A percentile compares a stretch with the other conserved stretches of the same genome.
These are phyloP conservation scores for Pugionium dolabratum DNA, from an alignment of 345 rosid genomes.

Conservation along the genomic window DNA sequence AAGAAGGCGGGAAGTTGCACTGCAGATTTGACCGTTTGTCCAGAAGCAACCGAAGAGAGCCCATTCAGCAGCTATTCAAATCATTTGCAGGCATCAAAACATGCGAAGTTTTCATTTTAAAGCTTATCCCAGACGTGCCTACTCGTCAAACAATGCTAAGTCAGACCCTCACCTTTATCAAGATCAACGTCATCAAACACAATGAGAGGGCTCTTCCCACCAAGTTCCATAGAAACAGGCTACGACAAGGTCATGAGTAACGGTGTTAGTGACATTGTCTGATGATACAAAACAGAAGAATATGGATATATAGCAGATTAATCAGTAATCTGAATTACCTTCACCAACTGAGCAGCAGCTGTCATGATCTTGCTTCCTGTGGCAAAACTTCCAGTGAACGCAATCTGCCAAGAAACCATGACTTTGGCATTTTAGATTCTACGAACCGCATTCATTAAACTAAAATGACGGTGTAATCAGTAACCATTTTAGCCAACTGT, in stretches of 20 bases:
- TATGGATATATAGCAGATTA: not conserved
- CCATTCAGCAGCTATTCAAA: constrained; percentile 82
- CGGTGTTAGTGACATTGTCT: constrained; percentile 17
- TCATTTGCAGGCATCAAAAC: constrained; percentile 28
- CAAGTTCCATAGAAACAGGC: constrained; percentile 93
- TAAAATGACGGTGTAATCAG: not conserved
- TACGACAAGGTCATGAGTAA: constrained; percentile 38
- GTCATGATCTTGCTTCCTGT: constrained; percentile 87
- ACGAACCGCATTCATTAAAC: constrained; percentile 1
- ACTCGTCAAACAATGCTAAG: not conserved
- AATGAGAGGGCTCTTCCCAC: constrained; percentile 92
- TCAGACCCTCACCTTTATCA: constrained; percentile 62
- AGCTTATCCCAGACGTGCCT: constrained; percentile 3
- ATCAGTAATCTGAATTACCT: constrained; percentile 50
- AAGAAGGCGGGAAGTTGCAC: constrained; percentile 95
- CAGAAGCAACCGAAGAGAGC: constrained; percentile 90
- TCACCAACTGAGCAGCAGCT: constrained; percentile 82
- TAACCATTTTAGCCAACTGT: not conserved
- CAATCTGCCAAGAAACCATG: constrained; percentile 53
- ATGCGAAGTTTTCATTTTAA: constrained; percentile 2
- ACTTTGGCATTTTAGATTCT: constrained; percentile 19
- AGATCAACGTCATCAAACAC: constrained; percentile 93
- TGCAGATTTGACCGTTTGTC: constrained; percentile 97
- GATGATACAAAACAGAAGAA: constrained; percentile 5
- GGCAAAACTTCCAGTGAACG: constrained; percentile 90